Percentiles rank a stretch among this genome's conserved stretches.
phyloP scores from a whole-genome alignment of 1,139 yeast genomes.

The Nematodospora anomalae region DNA sequence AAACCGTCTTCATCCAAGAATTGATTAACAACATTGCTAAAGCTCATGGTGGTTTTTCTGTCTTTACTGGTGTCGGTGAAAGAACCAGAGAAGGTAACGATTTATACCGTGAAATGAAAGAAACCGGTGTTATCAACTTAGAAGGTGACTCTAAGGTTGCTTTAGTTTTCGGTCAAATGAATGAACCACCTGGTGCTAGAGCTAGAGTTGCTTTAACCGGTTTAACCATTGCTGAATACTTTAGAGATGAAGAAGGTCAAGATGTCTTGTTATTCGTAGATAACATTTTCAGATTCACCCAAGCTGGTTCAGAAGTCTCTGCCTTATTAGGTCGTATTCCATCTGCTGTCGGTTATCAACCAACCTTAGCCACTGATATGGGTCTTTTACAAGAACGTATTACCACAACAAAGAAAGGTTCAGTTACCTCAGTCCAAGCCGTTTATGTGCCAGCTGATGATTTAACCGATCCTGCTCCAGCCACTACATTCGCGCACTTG shows the following conservation, averaged over 20 bases:
- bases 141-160: constrained; percentile 99
- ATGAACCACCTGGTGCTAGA: constrained; percentile 99
- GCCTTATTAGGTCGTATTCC: constrained; percentile 99
- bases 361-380: constrained; percentile 99
- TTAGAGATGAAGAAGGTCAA: constrained; percentile 99
- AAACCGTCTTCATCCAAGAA: constrained; percentile 99
- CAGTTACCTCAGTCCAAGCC: constrained; percentile 99
- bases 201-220: constrained; percentile 99
- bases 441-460: constrained; percentile 99
- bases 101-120: constrained; percentile 99
- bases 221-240: constrained; percentile 99
- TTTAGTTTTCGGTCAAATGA: constrained; percentile 99
- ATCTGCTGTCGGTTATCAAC: constrained; percentile 99
- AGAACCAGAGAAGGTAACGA: constrained; percentile 99
- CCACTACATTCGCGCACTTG: constrained; percentile 99
- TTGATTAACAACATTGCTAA: constrained; percentile 99
- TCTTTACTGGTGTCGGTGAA: constrained; percentile 99
- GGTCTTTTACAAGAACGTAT: constrained; percentile 99
- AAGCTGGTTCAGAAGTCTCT: constrained; percentile 99
- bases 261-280: constrained; percentile 99
- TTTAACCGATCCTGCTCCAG: constrained; percentile 99
- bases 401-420: constrained; percentile 99
- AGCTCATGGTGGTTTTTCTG: constrained; percentile 99
- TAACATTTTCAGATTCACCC: constrained; percentile 99
- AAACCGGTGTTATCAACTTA: constrained; percentile 98